These are phyloP conservation scores for Aspergillus chevalieri DNA, from an alignment of 2,329 filamentous ascomycete species.

Conservation along the genomic window DNA sequence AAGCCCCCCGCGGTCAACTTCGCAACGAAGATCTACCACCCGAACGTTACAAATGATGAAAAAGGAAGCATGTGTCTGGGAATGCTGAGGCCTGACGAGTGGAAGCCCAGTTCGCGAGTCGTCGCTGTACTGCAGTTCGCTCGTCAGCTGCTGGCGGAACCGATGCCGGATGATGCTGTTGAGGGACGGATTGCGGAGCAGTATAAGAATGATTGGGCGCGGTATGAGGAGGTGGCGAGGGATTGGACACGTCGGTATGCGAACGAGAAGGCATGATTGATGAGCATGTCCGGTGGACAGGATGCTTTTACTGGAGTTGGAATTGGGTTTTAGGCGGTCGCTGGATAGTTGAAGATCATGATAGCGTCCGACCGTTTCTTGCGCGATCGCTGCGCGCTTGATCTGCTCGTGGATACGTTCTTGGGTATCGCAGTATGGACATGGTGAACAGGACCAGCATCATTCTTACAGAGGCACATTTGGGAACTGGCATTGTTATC, in stretches of 20 bases:
- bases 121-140: conserved; percentile 70
- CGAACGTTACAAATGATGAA: conserved; percentile 84
- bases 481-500: too few relatives aligned
- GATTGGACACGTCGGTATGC: conserved; percentile 72
- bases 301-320: not conserved
- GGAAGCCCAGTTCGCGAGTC: conserved; percentile 83
- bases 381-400: too few relatives aligned
- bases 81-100: conserved; percentile 76
- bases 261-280: conserved; percentile 24
- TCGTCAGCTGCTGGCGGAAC: conserved; percentile 66
- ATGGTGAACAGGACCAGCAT: too few relatives aligned
- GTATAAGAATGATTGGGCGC: conserved; percentile 61
- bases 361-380: not conserved
- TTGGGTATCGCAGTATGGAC: too few relatives aligned
- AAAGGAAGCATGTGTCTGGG: conserved; percentile 80
- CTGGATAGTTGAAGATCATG: not conserved
- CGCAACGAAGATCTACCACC: conserved; percentile 88
- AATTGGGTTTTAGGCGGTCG: not conserved
- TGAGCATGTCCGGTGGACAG: not conserved
- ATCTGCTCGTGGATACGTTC: too few relatives aligned
- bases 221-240: conserved; percentile 69
- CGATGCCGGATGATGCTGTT: conserved; percentile 83
- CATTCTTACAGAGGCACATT: too few relatives aligned
- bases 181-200: conserved; percentile 82
- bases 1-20: conserved; percentile 76